These are phyloP conservation scores for Xylaria curta DNA, from an alignment of 495 filamentous ascomycete genomes.

Conservation along the genomic window DNA sequence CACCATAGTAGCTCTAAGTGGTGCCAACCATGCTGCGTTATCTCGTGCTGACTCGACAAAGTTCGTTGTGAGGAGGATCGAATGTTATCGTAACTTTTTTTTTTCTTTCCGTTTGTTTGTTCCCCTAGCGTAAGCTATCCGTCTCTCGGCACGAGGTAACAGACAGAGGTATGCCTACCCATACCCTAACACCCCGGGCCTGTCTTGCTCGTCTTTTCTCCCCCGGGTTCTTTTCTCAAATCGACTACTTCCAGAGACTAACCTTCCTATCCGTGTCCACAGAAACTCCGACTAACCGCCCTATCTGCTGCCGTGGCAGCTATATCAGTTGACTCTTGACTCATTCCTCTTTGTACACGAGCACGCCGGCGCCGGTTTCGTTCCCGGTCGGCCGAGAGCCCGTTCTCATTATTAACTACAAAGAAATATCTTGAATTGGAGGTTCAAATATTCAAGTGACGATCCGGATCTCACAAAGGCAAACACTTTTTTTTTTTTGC, in stretches of 20 bases:
- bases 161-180: not conserved
- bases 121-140: conserved; percentile 5
- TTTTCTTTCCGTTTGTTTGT: not conserved
- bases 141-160: conserved; percentile 5
- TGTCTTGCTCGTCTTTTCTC: not conserved
- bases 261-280: conserved; percentile 30
- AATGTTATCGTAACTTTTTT: conserved; percentile 9
- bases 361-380: conserved; percentile 15
- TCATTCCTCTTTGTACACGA: conserved; percentile 28
- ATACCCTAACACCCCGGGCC: not conserved
- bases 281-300: conserved; percentile 34
- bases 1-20: conserved; percentile 33
- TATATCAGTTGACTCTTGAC: conserved; percentile 25
- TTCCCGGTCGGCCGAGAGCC: not conserved
- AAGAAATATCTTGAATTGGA: not conserved
- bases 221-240: conserved; percentile 12
- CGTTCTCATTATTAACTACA: not conserved
- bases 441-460: conserved; percentile 11
- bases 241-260: conserved; percentile 26
- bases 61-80: conserved; percentile 10
- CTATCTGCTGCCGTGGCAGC: conserved; percentile 27
- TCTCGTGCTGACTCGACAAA: conserved; percentile 28
- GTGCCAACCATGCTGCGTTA: conserved; percentile 40
- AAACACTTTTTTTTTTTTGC: not conserved
- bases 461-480: conserved; percentile 24